Conservation (phyloP, 495 filamentous ascomycete genomes). For the Aspergillus bridgeri region DNA sequence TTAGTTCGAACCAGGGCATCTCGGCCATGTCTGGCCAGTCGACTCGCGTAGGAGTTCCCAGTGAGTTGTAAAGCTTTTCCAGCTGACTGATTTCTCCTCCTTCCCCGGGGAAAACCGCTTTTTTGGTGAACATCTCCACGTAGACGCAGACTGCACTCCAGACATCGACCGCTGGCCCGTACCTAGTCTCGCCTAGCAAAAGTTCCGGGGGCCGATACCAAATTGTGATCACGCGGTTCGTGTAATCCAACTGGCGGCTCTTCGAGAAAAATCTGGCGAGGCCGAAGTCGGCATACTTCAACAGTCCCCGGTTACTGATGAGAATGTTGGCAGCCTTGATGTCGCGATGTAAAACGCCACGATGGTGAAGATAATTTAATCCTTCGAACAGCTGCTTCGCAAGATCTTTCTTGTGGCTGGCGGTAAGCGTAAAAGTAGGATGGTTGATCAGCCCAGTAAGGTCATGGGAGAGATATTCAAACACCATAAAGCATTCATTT, state of each 20-base stretch:
- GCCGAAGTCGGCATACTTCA: constrained; percentile 96
- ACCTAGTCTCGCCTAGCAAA: constrained; percentile 88
- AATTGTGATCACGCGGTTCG: constrained; percentile 93
- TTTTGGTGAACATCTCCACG: constrained; percentile 92
- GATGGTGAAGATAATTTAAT: constrained; percentile 88
- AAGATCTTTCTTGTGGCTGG: constrained; percentile 88
- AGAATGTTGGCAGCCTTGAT: constrained; percentile 95
- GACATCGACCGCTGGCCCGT: constrained; percentile 92
- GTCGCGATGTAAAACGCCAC: constrained; percentile 92
- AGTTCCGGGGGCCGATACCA: constrained; percentile 97
- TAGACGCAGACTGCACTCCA: constrained; percentile 98
- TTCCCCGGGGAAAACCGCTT: constrained; percentile 94
- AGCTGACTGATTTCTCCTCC: constrained; percentile 92
- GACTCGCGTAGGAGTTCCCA: constrained; percentile 79
- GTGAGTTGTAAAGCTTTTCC: constrained; percentile 89
- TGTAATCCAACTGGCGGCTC: constrained; percentile 89
- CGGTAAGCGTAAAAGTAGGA: constrained; percentile 82
- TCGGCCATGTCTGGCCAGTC: constrained; percentile 88
- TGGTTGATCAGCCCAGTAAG: constrained; percentile 87
- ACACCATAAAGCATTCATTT: constrained; percentile 99
- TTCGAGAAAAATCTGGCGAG: constrained; percentile 97
- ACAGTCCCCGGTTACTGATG: constrained; percentile 77
- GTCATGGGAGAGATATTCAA: constrained; percentile 97
- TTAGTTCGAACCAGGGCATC: constrained; percentile 94
- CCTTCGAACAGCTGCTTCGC: constrained; percentile 93